phyloP scores from a whole-genome alignment of 208 protist species.

The Leishmania braziliensis region DNA sequence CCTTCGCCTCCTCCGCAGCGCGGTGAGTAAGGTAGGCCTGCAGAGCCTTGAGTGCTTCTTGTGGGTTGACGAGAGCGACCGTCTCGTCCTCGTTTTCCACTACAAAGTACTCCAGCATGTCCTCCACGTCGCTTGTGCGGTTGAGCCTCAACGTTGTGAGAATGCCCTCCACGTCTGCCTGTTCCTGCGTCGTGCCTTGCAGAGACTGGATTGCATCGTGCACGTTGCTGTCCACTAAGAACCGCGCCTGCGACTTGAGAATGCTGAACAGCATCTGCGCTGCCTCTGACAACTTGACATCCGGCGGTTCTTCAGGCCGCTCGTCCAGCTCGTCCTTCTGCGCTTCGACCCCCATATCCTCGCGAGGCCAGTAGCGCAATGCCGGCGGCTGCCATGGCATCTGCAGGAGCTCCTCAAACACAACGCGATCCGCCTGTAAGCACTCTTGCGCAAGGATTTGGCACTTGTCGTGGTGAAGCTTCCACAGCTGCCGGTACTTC shows the following conservation, averaged over 20 bases:
- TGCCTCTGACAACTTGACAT: slow-evolving; percentile 76
- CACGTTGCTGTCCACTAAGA: slow-evolving; percentile 89
- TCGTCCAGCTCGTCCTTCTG: slow-evolving; percentile 56
- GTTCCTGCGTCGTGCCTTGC: slow-evolving; percentile 77
- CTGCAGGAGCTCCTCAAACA: slow-evolving; percentile 95
- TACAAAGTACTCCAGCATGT: slow-evolving; percentile 91
- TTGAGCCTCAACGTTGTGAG: slow-evolving; percentile 92
- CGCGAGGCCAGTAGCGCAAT: slow-evolving; percentile 79
- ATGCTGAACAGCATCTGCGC: slow-evolving; percentile 87
- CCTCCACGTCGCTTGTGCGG: slow-evolving; percentile 81
- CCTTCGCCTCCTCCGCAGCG: slow-evolving; percentile 28
- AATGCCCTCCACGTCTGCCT: slow-evolving; percentile 91
- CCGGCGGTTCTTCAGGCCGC: slow-evolving; percentile 38
- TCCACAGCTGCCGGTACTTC: slow-evolving; percentile 94
- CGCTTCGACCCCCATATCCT: slow-evolving; percentile 43
- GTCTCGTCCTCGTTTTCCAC: slow-evolving; percentile 70
- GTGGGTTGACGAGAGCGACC: slow-evolving; percentile 74
- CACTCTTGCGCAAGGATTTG: slow-evolving; percentile 85
- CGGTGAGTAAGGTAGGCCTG: slow-evolving; percentile 81
- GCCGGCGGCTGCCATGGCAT: slow-evolving; percentile 88
- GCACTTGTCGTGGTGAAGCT: slow-evolving; percentile 94
- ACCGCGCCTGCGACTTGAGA: slow-evolving; percentile 83
- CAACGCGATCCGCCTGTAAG: slow-evolving; percentile 94
- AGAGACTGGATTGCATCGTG: slow-evolving; percentile 62
- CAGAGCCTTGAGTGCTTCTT: slow-evolving; percentile 85